Percentiles rank a stretch among this genome's conserved stretches.
These are phyloP conservation scores for Epichloe amarillans DNA, from an alignment of 2,329 filamentous ascomycete genomes.

Conservation along the genomic window DNA sequence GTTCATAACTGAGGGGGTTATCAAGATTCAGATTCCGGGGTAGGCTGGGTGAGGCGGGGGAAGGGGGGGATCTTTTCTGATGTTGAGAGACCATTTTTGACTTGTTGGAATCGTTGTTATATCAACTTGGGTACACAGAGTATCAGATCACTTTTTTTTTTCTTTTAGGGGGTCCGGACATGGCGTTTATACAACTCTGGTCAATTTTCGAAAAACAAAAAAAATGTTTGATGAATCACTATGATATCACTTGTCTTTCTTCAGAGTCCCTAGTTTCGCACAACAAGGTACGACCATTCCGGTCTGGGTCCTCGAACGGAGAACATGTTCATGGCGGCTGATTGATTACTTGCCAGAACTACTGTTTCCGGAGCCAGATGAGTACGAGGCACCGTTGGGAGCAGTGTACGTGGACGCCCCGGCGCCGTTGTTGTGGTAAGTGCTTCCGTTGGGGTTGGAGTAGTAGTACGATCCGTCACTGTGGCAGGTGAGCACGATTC, in stretches of 20 bases:
- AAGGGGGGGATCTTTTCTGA: too few relatives aligned
- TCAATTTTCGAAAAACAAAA: neutral
- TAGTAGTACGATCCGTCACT: constrained; percentile 62
- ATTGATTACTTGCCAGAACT: constrained; percentile 3
- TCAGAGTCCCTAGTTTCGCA: neutral
- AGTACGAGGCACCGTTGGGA: constrained; percentile 16
- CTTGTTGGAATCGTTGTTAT: neutral
- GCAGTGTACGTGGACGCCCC: constrained; percentile 51
- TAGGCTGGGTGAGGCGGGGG: neutral
- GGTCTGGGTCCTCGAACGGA: too few relatives aligned
- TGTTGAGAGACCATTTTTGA: neutral
- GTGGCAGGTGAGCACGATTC: neutral
- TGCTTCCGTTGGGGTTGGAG: constrained; percentile 53
- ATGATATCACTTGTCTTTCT: neutral
- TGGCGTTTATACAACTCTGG: neutral
- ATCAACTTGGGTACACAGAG: neutral
- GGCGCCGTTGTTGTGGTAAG: constrained; percentile 50
- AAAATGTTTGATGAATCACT: neutral
- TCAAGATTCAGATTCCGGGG: too few relatives aligned
- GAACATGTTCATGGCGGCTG: neutral
- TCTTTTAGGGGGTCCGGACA: too few relatives aligned
- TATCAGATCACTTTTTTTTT: neutral
- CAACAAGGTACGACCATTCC: neutral
- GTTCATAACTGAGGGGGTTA: constrained; percentile 6
- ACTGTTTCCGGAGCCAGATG: neutral